Base-by-base conservation (phyloP, 2,329 filamentous ascomycete species). In the Penicillium oxalicum region DNA sequence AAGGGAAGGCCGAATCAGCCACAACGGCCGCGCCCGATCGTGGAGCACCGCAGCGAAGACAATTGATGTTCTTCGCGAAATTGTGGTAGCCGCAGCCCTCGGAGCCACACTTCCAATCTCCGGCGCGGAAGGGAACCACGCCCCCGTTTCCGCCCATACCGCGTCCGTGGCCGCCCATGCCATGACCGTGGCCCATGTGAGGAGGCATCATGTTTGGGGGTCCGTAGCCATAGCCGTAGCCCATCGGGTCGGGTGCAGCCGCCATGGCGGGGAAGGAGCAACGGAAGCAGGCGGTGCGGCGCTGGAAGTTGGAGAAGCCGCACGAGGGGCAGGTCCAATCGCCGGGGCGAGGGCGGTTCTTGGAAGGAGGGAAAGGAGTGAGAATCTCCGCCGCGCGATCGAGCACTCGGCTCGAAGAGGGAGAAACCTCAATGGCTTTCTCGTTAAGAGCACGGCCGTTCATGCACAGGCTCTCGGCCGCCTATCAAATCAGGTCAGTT, bases 301-400 rank as follows among this genome's bases (percentile, higher is more conserved):
- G 88, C 74, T 98, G 93, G 77, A 98, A 98, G 79, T 98, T 98
- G 63, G 90, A 96, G 76, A 98, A 98, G 52, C 93, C 93, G 66
- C 93, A 98, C 45, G 91, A 96, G 40, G 93, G 93, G 77, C 93
- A 98, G 51, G 91, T 97, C 93, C 93, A 98, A 72, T 98, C 93
- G 69, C 93, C 93, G 35, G 93, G 93, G 49, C 93, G 87, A 53
- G 93, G 93, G 38, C 93, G 85, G 73, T 98, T 98, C 80, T 98
- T 98, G 74, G 91, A 96, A 1, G 93, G 93, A 44, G 93, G 93
- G 77, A 98, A 98, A 0, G 93, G 91, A 0, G 91, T 96, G 46
- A 98, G 80, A 56, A 98, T 96, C 61, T 96, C 93, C 50, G 91
- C 88, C 48, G 93, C 93, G 59, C 91, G 87, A 71, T 98, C 93